Evolutionary conservation across 2,329 filamentous ascomycete species (phyloP), one percentile per base, ranked within the genome.

Genomic region (Colletotrichum lini): DNA sequence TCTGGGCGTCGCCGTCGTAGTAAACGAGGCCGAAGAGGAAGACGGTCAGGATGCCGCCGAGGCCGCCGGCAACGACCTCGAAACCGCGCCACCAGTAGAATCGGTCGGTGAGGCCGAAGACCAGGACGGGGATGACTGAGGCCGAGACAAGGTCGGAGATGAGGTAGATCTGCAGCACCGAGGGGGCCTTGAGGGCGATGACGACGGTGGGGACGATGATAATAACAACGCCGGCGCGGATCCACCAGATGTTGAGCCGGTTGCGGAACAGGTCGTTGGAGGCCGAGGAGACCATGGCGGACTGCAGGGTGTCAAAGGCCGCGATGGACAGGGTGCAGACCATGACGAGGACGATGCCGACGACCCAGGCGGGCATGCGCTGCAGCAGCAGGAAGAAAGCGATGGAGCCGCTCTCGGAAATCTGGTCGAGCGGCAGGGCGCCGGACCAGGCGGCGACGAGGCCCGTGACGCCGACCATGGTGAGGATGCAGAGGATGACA

Each of bases 221-320:
- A 18, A 93, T 78, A 1, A 96, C 89, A 35, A 96, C 93, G 50
- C 85, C 85, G 21, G 78, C 86, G 57, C 94, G 91, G 75, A 96
- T 92, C 80, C 86, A 88, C 89, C 93, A 93, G 74, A 95, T 89
- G 77, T 91, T 91, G 67, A 96, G 89, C 71, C 88, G 89, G 86
- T 96, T 96, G 76, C 93, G 91, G 87, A 96, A 96, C 16, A 96
- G 82, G 78, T 96, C 94, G 83, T 96, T 96, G 74, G 92, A 94
- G 16, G 91, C 92, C 0, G 92, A 93, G n/a, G 92, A 94, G 9
- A 96, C 92, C 91, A 96, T 95, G 75, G 94, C 92, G 2, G 91
- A 93, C 81, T 96, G 94, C 47, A 96, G 86, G 73, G 89, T 92
- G 84, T 96, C 94, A 74, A 96, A 96, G 0, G 93, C 90, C 0